A percentile compares a stretch with the other conserved stretches of the same genome.
These are phyloP conservation scores for Metschnikowia shivogae DNA, from an alignment of 805 yeast genomes.

Conservation along the genomic window DNA sequence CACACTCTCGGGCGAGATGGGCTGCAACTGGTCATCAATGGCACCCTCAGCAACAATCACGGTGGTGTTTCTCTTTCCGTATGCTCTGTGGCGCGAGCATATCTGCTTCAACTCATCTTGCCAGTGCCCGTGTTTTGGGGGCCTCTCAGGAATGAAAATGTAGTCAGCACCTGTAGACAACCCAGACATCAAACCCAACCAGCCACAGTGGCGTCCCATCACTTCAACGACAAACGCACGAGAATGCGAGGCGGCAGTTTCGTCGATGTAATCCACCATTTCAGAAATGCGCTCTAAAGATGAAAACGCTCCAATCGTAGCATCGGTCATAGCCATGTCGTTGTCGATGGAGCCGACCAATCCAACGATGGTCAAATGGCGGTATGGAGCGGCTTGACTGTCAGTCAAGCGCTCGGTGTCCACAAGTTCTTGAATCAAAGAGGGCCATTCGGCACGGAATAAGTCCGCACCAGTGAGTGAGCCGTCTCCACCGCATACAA, in stretches of 20 bases:
- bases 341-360: constrained; percentile 96
- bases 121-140: constrained; percentile 75
- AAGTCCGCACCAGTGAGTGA: constrained; percentile 96
- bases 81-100: constrained; percentile 72
- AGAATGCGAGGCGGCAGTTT: constrained; percentile 95
- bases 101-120: constrained; percentile 70
- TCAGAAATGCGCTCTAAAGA: constrained; percentile 90
- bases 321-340: constrained; percentile 96
- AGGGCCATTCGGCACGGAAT: constrained; percentile 94
- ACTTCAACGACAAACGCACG: constrained; percentile 98
- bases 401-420: constrained; percentile 51
- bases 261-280: constrained; percentile 93
- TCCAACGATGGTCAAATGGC: constrained; percentile 82
- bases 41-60: constrained; percentile 99
- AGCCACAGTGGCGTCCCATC: constrained; percentile 99
- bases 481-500: constrained; percentile 99
- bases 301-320: constrained; percentile 94
- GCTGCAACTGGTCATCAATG: constrained; percentile 71
- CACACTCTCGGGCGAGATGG: constrained; percentile 77
- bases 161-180: constrained; percentile 95
- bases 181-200: constrained; percentile 98
- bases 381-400: constrained; percentile 58
- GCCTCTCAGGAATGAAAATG: constrained; percentile 91
- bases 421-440: constrained; percentile 69
- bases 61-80: constrained; percentile 90